Base-by-base conservation (phyloP, 495 filamentous ascomycete species). In the Hypoxylon intermedium region DNA sequence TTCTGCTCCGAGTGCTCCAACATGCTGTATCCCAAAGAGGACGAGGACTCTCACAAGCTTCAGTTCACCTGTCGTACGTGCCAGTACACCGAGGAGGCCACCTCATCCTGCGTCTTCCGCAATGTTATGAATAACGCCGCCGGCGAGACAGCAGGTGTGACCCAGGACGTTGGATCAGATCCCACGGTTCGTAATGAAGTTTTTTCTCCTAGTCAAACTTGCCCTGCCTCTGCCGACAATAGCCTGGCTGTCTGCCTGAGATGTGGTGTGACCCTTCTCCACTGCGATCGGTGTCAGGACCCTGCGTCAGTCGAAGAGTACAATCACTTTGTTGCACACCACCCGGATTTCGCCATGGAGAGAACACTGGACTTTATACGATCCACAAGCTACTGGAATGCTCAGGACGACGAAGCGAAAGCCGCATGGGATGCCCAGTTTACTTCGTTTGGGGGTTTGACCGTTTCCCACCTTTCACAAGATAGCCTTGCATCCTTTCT, bases 1-100 rank as follows among this genome's bases (percentile, higher is more conserved):
- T 98, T 98, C 83, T 98, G 94, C 78, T 88, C 90, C 53, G 94
- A 98, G 82, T 98, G 94, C 77, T 94, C 91, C 66, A 99, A 99
- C 82, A 89, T 99, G 85, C 81, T 99, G 47, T 98, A 97, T 73
- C 94, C 94, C 11, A 92, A 93, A 74, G 94, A 99, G 79, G 91
- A 97, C 73, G 80, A 82, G 47, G 73, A 78, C 42, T 71, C 73
- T 7, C 79, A 76, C 71, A 77, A 76, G 70, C 74, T 83, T 28
- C 73, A 79, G 58, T 82, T 82, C 62, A 77, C 77, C 13, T 99
- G 94, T 79, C 89, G 92, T 50, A 96, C 91, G 34, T 99, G 94
- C 79, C 87, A 89, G 68, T 94, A 88, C 74, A 89, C 85, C 68
- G 92, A 97, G 74, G 82, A 85, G 36, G 92, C 93, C n/a, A 84